Conservation (phyloP, 2,329 filamentous ascomycete genomes). For the Stenocarpella maydis region DNA sequence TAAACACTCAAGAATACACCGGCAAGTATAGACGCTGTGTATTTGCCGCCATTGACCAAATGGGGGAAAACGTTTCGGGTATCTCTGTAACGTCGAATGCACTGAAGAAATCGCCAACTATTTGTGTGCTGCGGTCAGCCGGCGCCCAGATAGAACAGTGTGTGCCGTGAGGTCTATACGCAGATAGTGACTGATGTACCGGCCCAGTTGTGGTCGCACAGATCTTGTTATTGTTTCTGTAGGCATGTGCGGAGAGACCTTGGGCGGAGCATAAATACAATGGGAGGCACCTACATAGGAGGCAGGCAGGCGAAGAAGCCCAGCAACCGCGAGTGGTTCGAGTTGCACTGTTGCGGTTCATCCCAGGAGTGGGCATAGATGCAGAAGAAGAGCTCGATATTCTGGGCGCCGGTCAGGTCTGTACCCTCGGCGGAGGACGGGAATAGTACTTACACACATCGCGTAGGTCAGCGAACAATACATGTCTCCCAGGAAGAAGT, state of each 20-base stretch:
- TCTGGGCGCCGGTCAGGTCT: constrained; percentile 56
- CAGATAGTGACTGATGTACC: not conserved
- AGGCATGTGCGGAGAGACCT: not conserved
- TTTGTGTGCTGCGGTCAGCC: not conserved
- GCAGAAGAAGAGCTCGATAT: constrained; percentile 93
- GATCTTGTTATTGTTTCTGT: not conserved
- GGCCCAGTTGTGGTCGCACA: too few relatives aligned
- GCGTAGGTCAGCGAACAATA: constrained; percentile 95
- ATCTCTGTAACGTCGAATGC: constrained; percentile 86
- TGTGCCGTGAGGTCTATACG: too few relatives aligned
- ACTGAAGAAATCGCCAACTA: constrained; percentile 85
- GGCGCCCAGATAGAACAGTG: not conserved
- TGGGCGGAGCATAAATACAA: not conserved
- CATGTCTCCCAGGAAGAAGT: constrained; percentile 98
- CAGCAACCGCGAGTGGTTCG: constrained; percentile 79
- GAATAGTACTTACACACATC: constrained; percentile 71
- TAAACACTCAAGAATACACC: constrained; percentile 84
- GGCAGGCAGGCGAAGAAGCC: constrained; percentile 88
- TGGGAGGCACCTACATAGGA: constrained; percentile 59
- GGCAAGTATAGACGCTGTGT: constrained; percentile 81
- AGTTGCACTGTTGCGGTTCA: constrained; percentile 81
- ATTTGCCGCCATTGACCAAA: constrained; percentile 91
- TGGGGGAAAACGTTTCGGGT: constrained; percentile 91
- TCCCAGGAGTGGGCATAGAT: constrained; percentile 84
- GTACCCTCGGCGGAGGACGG: rapidly evolving